phyloP scores from a whole-genome alignment of 345 rosid species.

The Eucalyptus polyanthemos region DNA sequence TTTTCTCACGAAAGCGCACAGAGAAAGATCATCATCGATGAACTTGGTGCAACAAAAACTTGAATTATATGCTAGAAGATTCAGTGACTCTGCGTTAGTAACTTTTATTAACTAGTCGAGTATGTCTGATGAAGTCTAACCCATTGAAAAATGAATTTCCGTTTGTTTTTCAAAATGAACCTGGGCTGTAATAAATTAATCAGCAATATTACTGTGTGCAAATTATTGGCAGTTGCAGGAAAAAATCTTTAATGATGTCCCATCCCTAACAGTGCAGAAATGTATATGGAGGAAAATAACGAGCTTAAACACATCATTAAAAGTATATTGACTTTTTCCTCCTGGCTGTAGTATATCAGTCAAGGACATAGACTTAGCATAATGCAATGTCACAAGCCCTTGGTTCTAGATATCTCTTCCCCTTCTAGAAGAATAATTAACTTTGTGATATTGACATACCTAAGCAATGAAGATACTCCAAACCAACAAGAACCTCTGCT shows the following conservation, averaged over 20 bases:
- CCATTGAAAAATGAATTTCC: not conserved
- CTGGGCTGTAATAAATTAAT: not conserved
- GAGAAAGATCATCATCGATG: not conserved
- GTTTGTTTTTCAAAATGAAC: not conserved
- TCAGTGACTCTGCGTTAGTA: not conserved
- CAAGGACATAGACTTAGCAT: not conserved
- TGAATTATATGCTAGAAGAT: not conserved
- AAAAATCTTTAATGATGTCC: not conserved
- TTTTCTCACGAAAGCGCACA: not conserved
- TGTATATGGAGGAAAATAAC: not conserved
- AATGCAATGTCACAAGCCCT: not conserved
- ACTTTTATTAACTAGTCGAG: not conserved
- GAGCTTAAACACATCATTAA: not conserved
- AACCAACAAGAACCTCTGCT: slow-evolving; percentile 76
- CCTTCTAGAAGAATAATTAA: not conserved
- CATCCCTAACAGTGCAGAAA: not conserved
- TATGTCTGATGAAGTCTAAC: not conserved
- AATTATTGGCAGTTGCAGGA: not conserved
- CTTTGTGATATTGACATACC: slow-evolving; percentile 29
- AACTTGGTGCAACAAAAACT: not conserved
- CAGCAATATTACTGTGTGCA: not conserved
- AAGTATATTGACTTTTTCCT: not conserved
- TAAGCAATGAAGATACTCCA: slow-evolving; percentile 97
- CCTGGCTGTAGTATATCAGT: not conserved
- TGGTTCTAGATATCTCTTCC: not conserved